Evolutionary conservation across 768 basidiomycete genomes (phyloP).

Genomic region (Pleurotus salmoneostramineus): DNA sequence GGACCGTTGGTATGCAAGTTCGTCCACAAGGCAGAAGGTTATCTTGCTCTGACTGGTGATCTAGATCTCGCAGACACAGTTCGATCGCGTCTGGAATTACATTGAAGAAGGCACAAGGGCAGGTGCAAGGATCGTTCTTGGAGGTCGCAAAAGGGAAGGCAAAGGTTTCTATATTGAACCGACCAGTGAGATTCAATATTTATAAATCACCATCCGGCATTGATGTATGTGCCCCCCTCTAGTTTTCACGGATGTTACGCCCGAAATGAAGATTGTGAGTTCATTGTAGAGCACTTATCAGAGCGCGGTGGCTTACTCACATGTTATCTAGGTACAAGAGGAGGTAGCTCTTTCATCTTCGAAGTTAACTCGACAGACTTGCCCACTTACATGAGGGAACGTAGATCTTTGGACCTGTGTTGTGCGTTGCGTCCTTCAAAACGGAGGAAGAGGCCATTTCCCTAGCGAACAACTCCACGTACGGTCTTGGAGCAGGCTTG

Average conservation of each 20-base stretch:
- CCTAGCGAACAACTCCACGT: conserved; percentile 61
- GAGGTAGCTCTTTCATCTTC: too few relatives aligned
- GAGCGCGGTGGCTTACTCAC: too few relatives aligned
- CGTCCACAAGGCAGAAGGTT: conserved; percentile 44
- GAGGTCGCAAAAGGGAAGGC: conserved; percentile 53
- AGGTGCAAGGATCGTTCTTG: conserved; percentile 60
- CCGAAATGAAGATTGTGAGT: conserved; percentile 62
- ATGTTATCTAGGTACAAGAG: too few relatives aligned
- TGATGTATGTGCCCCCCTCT: too few relatives aligned
- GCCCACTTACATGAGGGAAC: conserved; percentile 27
- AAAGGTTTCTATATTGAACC: conserved; percentile 70
- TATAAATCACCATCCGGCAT: too few relatives aligned
- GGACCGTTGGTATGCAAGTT: conserved; percentile 37
- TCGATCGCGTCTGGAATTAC: conserved; percentile 56
- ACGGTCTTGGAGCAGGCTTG: conserved; percentile 9
- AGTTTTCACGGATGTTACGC: conserved; percentile 57
- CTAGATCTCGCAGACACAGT: conserved; percentile 22
- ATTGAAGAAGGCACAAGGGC: conserved; percentile 65
- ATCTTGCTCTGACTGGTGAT: conserved; percentile 25
- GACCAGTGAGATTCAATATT: conserved; percentile 25
- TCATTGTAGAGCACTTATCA: too few relatives aligned
- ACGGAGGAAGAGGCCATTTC: conserved; percentile 57
- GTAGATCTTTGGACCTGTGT: conserved; percentile 73
- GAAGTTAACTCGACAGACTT: too few relatives aligned
- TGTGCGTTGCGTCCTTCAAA: conserved; percentile 65